A percentile compares a stretch with the other conserved stretches of the same genome.
Evolutionary conservation across 1,139 yeast species (phyloP).

Genomic region (Lizanozyma gosingica): DNA sequence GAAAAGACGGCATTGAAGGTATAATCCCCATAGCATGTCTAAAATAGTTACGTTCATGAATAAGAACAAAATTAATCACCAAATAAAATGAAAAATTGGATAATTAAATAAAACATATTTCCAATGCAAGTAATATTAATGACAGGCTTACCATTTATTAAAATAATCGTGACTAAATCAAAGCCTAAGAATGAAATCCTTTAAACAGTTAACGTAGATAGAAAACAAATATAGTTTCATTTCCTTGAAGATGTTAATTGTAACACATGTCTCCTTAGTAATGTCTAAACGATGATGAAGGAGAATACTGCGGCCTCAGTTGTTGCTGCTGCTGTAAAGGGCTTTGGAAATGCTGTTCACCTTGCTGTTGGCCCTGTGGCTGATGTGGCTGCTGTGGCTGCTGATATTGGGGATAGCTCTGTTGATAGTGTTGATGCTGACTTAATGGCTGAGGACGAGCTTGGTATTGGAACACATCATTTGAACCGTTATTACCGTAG

Average conservation of each 20-base stretch:
- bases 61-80: too few species aligned
- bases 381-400: constrained; percentile 5
- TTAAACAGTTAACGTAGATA: too few species aligned
- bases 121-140: too few species aligned
- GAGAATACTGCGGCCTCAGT: constrained; percentile 5
- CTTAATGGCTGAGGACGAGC: constrained; percentile 6
- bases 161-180: too few species aligned
- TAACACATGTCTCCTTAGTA: too few species aligned
- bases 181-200: too few species aligned
- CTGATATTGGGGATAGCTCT: constrained; percentile 4
- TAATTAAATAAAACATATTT: too few species aligned
- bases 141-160: too few species aligned
- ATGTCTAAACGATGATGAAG: constrained; percentile 9
- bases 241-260: too few species aligned
- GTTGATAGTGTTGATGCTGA: constrained; percentile 4
- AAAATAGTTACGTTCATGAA: too few species aligned
- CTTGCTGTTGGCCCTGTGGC: constrained; percentile 1
- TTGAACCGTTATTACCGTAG: not conserved
- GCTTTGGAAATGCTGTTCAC: constrained; percentile 4
- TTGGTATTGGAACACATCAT: constrained; percentile 3
- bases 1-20: constrained; percentile 15
- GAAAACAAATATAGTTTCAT: too few species aligned
- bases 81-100: too few species aligned
- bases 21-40: constrained; percentile 28
- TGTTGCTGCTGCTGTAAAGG: constrained; percentile 8